Conservation (phyloP, 768 basidiomycete genomes). For the Phallus indusiatus region DNA sequence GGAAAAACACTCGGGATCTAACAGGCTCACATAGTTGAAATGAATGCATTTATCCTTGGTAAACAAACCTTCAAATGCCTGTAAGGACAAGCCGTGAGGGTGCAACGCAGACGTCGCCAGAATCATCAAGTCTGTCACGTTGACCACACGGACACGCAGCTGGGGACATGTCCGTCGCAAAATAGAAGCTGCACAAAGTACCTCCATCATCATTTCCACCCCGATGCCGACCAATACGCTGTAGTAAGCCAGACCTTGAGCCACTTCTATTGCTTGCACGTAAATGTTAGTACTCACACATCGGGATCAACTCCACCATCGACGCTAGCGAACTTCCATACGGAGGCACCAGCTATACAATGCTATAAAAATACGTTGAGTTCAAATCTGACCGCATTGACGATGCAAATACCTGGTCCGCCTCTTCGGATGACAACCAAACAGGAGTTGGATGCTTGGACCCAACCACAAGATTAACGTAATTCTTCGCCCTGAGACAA, state of each 20-base stretch:
- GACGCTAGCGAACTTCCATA: slow-evolving; percentile 77
- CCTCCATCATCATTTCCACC: slow-evolving; percentile 82
- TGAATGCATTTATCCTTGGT: slow-evolving; percentile 59
- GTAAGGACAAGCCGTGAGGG: slow-evolving; percentile 60
- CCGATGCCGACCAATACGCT: slow-evolving; percentile 82
- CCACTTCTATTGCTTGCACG: background rate
- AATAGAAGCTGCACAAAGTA: slow-evolving; percentile 76
- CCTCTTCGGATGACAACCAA: slow-evolving; percentile 72
- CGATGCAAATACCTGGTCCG: slow-evolving; percentile 41
- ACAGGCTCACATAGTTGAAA: slow-evolving; percentile 53
- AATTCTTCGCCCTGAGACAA: slow-evolving; percentile 76
- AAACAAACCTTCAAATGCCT: slow-evolving; percentile 62
- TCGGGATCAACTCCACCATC: slow-evolving; percentile 66
- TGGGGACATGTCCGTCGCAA: slow-evolving; percentile 60
- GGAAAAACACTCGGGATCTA: background rate
- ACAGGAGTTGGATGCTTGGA: slow-evolving; percentile 76
- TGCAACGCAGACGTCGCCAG: slow-evolving; percentile 60
- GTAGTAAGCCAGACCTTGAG: background rate
- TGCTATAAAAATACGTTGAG: slow-evolving; percentile 32
- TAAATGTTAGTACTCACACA: slow-evolving; percentile 34
- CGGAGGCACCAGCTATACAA: slow-evolving; percentile 78
- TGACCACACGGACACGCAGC: slow-evolving; percentile 78
- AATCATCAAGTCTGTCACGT: slow-evolving; percentile 86
- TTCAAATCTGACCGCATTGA: background rate
- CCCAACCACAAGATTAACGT: slow-evolving; percentile 82